Percentiles rank a stretch among this genome's conserved stretches.
These are phyloP conservation scores for Eucalyptus tenuipes DNA, from an alignment of 345 rosid genomes.

Conservation along the genomic window DNA sequence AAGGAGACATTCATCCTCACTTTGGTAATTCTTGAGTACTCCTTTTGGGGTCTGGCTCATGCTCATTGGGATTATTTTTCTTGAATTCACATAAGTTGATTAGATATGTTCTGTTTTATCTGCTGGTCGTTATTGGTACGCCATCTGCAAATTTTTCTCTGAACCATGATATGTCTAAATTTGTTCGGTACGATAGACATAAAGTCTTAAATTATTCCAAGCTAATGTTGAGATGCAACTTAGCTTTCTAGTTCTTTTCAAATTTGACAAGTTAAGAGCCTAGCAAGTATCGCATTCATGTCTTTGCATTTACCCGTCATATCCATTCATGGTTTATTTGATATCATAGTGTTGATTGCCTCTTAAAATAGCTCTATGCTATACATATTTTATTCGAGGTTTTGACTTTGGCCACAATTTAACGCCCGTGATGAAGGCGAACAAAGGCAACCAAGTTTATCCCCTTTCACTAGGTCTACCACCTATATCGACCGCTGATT, in stretches of 20 bases:
- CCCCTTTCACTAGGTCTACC: background rate
- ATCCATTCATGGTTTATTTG: background rate
- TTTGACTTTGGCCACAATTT: background rate
- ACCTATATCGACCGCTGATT: rapidly evolving
- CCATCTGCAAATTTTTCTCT: background rate
- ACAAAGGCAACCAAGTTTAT: background rate
- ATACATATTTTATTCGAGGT: background rate
- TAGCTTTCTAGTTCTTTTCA: background rate
- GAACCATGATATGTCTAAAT: background rate
- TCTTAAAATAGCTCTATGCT: background rate
- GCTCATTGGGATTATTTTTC: background rate
- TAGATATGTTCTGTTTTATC: background rate
- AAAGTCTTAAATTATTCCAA: background rate
- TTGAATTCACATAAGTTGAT: background rate
- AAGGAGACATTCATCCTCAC: background rate
- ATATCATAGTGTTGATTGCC: background rate
- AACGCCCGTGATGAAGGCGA: rapidly evolving
- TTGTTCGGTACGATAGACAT: background rate
- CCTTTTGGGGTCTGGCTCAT: background rate
- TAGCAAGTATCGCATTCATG: background rate
- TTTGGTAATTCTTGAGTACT: background rate
- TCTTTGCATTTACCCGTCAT: background rate
- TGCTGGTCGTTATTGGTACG: background rate
- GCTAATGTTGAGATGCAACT: background rate
- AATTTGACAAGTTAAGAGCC: background rate